Evolutionary conservation across 2,329 filamentous ascomycete species (phyloP).

Genomic region (Moelleriella libera): DNA sequence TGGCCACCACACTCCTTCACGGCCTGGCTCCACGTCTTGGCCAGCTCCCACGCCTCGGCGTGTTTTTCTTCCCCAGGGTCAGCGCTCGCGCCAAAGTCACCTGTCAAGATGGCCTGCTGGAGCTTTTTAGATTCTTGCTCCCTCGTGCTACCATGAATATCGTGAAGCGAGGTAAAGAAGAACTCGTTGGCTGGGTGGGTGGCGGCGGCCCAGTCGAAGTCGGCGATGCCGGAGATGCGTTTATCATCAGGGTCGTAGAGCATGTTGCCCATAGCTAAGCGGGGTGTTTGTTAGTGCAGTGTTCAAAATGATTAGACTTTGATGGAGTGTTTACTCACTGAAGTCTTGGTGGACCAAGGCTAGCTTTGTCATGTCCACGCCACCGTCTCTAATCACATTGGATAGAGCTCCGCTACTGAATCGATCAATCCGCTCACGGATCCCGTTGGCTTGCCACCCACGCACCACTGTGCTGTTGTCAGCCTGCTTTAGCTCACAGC

Average conservation of each 20-base stretch:
- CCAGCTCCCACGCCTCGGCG: background rate
- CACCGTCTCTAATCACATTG: background rate
- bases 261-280: background rate
- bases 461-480: background rate
- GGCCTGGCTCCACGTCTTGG: background rate
- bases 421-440: background rate
- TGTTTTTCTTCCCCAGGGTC: background rate
- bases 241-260: background rate
- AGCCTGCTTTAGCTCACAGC: background rate
- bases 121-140: background rate
- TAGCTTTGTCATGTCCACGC: background rate
- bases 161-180: background rate
- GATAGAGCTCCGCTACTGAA: background rate
- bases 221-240: background rate
- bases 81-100: background rate
- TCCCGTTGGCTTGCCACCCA: background rate
- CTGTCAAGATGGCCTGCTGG: constrained; percentile 1
- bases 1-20: background rate
- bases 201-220: constrained; percentile 1
- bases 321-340: background rate
- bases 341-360: background rate
- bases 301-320: background rate
- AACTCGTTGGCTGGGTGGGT: background rate
- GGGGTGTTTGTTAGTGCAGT: too few species aligned
- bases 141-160: background rate